Conservation (phyloP, 73 alveolate genomes). For the Stentor coeruleus region DNA sequence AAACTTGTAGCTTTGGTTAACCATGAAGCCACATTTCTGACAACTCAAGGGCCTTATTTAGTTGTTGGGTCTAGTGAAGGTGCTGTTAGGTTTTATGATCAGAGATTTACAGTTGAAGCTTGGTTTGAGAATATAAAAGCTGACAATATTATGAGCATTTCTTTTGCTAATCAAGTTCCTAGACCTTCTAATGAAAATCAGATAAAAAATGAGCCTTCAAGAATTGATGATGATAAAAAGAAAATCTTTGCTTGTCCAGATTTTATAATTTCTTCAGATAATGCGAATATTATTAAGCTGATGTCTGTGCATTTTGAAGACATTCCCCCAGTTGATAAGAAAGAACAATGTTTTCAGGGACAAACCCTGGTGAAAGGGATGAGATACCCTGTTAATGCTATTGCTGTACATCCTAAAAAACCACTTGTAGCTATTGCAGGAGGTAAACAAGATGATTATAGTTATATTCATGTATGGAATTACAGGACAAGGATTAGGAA, state of each 20-base stretch:
- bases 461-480: slow-evolving; percentile 71
- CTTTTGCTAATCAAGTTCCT: slow-evolving; percentile 83
- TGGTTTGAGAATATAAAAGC: slow-evolving; percentile 94
- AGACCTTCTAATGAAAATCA: slow-evolving; percentile 39
- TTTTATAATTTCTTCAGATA: slow-evolving; percentile 85
- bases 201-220: slow-evolving; percentile 56
- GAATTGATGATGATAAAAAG: slow-evolving; percentile 64
- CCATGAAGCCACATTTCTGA: slow-evolving; percentile 80
- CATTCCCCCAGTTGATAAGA: slow-evolving; percentile 35
- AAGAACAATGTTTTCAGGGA: slow-evolving; percentile 81
- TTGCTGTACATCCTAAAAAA: slow-evolving; percentile 92
- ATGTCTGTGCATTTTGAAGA: slow-evolving; percentile 74
- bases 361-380: slow-evolving; percentile 84
- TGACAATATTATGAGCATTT: slow-evolving; percentile 71
- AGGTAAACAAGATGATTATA: slow-evolving; percentile 30
- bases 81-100: slow-evolving; percentile 94
- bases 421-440: slow-evolving; percentile 93
- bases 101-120: slow-evolving; percentile 87
- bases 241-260: slow-evolving; percentile 83
- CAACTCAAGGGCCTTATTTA: slow-evolving; percentile 86
- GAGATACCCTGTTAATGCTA: slow-evolving; percentile 82
- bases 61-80: slow-evolving; percentile 97
- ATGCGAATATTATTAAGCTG: slow-evolving; percentile 82
- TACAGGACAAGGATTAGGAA: slow-evolving; percentile 41
- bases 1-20: slow-evolving; percentile 85